Conservation (phyloP, 1,284 basidiomycete genomes). For the Agaricales sp. region DNA sequence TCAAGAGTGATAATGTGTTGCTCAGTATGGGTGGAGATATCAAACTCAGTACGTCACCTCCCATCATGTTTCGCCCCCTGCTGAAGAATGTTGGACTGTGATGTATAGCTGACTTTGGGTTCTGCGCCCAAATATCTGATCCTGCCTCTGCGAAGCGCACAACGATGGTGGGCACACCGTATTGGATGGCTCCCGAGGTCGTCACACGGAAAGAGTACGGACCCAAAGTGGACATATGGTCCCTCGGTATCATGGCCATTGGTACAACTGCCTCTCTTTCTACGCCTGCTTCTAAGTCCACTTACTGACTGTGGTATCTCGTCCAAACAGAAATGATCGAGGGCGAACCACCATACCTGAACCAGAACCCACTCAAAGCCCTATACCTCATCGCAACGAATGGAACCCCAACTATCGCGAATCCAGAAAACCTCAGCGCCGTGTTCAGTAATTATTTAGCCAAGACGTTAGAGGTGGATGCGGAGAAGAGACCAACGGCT, state of each 20-base stretch:
- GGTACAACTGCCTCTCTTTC: slow-evolving; percentile 36
- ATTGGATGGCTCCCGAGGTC: slow-evolving; percentile 99
- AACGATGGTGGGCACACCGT: slow-evolving; percentile 99
- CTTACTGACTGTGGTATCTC: slow-evolving; percentile 8
- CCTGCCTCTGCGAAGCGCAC: slow-evolving; percentile 86
- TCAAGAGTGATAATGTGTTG: slow-evolving; percentile 96
- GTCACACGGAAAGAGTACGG: slow-evolving; percentile 98
- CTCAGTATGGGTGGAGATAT: slow-evolving; percentile 91
- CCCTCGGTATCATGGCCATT: slow-evolving; percentile 97
- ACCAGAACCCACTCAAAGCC: slow-evolving; percentile 93
- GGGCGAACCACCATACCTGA: slow-evolving; percentile 95
- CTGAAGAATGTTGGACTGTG: slow-evolving; percentile 4
- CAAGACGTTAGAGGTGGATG: slow-evolving; percentile 89
- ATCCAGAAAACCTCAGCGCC: slow-evolving; percentile 38
- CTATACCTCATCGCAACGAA: slow-evolving; percentile 97
- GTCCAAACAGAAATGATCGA: slow-evolving; percentile 86
- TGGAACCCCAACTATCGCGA: slow-evolving; percentile 94
- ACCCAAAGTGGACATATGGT: slow-evolving; percentile 98
- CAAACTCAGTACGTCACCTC: slow-evolving; percentile 76
- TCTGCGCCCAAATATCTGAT: slow-evolving; percentile 96
- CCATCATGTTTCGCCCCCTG: neutral
- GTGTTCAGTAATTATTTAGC: slow-evolving; percentile 89
- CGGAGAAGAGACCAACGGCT: slow-evolving; percentile 87
- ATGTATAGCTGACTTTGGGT: slow-evolving; percentile 88
- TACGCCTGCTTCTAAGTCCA: slow-evolving; percentile 7